These are phyloP conservation scores for Nymphaea colorata DNA, from an alignment of 164 flowering plant genomes.

Conservation along the genomic window DNA sequence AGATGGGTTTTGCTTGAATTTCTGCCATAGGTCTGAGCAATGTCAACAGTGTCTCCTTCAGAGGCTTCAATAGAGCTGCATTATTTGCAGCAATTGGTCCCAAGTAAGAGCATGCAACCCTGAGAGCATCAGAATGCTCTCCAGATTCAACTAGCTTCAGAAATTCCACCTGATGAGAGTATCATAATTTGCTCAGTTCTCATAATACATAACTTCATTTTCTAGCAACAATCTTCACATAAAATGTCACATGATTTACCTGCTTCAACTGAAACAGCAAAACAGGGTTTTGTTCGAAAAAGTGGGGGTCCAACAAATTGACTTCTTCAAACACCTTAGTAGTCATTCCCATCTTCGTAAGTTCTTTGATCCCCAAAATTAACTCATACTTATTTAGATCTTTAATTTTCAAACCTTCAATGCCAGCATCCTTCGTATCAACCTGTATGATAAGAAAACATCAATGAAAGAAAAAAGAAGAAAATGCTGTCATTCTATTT, in stretches of 20 bases:
- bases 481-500: background rate
- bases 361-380: slow-evolving; percentile 66
- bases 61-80: slow-evolving; percentile 63
- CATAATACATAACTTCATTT: no score
- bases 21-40: slow-evolving; percentile 61
- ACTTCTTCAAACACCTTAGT: slow-evolving; percentile 86
- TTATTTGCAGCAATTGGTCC: slow-evolving; percentile 83
- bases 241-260: slow-evolving; percentile 23
- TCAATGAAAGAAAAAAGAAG: background rate
- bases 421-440: slow-evolving; percentile 11
- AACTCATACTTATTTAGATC: slow-evolving; percentile 38
- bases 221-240: no score
- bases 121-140: slow-evolving; percentile 64
- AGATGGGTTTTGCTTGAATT: slow-evolving; percentile 39
- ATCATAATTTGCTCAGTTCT: background rate
- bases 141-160: slow-evolving; percentile 74
- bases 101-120: slow-evolving; percentile 68
- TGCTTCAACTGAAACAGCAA: slow-evolving; percentile 84
- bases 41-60: slow-evolving; percentile 85
- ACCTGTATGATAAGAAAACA: slow-evolving; percentile 21
- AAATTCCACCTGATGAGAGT: slow-evolving; percentile 68
- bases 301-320: slow-evolving; percentile 56
- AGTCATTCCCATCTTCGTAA: slow-evolving; percentile 76
- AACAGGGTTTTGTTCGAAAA: slow-evolving; percentile 61
- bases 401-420: slow-evolving; percentile 5